Evolutionary conservation across 208 protist species (phyloP).

Genomic region (Wallacemonas collosoma): DNA sequence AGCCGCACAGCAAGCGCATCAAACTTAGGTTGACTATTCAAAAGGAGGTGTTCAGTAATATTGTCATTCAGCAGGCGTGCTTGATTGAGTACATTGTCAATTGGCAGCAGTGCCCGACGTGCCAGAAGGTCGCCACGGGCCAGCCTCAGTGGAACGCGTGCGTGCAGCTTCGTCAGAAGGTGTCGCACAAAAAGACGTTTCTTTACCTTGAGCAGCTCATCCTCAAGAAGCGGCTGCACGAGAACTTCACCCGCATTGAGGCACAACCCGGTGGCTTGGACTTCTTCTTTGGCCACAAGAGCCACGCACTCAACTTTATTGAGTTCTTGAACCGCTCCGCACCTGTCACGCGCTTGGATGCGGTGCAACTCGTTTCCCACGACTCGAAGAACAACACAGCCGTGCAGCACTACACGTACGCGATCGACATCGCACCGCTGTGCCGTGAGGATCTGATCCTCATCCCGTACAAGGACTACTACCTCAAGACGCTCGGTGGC

Average conservation of each 20-base stretch:
- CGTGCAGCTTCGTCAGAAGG: constrained; percentile 99
- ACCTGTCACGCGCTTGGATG: constrained; percentile 91
- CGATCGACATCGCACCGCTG: constrained; percentile 97
- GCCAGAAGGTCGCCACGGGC: constrained; percentile 94
- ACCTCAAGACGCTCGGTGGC: constrained; percentile 76
- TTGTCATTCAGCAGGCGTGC: constrained; percentile 97
- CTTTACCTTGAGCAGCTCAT: constrained; percentile 99
- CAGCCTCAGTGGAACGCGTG: constrained; percentile 98
- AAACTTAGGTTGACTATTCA: constrained; percentile 99
- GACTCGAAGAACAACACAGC: constrained; percentile 98
- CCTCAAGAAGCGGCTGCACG: constrained; percentile 96
- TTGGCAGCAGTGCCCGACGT: constrained; percentile 97
- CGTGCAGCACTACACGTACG: constrained; percentile 98
- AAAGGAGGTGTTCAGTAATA: constrained; percentile 96
- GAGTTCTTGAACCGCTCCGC: constrained; percentile 95
- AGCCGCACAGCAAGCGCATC: constrained; percentile 98
- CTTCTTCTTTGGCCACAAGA: constrained; percentile 98
- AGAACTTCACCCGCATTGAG: constrained; percentile 96
- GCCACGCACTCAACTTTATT: constrained; percentile 96
- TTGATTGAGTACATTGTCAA: constrained; percentile 97
- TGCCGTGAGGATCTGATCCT: constrained; percentile 96
- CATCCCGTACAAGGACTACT: constrained; percentile 90
- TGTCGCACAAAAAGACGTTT: constrained; percentile 99
- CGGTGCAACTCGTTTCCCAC: constrained; percentile 97
- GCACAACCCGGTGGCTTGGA: constrained; percentile 97